A percentile compares a stretch with the other conserved stretches of the same genome.
Evolutionary conservation across 352 stramenopile species (phyloP).

Genomic region (Phytophthora tentaculata): DNA sequence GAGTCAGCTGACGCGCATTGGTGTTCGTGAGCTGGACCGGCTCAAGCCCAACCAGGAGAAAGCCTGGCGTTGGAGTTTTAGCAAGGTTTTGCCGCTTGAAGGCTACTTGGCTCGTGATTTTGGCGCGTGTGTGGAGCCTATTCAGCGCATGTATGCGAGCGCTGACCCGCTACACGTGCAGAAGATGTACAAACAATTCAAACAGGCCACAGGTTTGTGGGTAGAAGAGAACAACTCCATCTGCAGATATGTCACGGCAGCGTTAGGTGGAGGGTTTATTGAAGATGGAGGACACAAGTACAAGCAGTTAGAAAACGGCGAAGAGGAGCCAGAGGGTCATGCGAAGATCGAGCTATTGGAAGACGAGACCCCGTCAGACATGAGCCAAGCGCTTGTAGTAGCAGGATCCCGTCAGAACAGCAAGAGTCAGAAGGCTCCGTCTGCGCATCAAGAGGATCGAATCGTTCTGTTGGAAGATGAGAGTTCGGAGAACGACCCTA

Average conservation of each 20-base stretch:
- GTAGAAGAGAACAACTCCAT: slow-evolving; percentile 87
- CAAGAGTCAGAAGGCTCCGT: slow-evolving; percentile 26
- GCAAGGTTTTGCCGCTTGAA: slow-evolving; percentile 83
- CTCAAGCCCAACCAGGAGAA: slow-evolving; percentile 89
- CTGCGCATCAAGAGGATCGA: slow-evolving; percentile 26
- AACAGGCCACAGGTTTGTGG: slow-evolving; percentile 83
- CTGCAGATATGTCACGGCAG: slow-evolving; percentile 75
- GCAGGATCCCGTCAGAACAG: slow-evolving; percentile 17
- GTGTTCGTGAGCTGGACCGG: slow-evolving; percentile 83
- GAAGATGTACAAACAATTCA: slow-evolving; percentile 90
- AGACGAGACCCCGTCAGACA: slow-evolving; percentile 28
- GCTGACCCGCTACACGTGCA: slow-evolving; percentile 82
- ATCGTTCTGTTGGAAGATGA: slow-evolving; percentile 49
- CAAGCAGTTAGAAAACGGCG: slow-evolving; percentile 43
- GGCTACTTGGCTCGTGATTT: slow-evolving; percentile 88
- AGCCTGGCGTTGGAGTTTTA: slow-evolving; percentile 86
- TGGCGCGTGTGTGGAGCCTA: slow-evolving; percentile 81
- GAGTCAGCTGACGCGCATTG: slow-evolving; percentile 79
- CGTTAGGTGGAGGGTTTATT: slow-evolving; percentile 71
- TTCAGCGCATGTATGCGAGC: slow-evolving; percentile 88
- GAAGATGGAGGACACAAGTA: slow-evolving; percentile 49
- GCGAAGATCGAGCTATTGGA: slow-evolving; percentile 54
- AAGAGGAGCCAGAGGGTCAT: slow-evolving; percentile 39
- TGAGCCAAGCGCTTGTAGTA: slow-evolving; percentile 47
- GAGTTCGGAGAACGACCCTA: slow-evolving; percentile 39